Evolutionary conservation across 1,284 basidiomycete genomes (phyloP).

Genomic region (Ustilago curta): DNA sequence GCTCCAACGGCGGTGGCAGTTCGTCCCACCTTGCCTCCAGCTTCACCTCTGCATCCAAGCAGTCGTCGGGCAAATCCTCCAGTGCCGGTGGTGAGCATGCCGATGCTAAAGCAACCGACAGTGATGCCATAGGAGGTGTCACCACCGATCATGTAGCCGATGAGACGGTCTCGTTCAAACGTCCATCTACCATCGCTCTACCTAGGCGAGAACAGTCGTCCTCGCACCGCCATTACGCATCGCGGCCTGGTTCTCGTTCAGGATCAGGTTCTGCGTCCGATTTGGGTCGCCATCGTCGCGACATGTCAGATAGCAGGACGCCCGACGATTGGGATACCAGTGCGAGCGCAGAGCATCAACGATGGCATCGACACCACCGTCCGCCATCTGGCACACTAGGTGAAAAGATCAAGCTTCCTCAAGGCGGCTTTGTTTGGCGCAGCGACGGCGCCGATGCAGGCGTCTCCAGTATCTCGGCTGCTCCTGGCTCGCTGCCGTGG

Average conservation of each 20-base stretch:
- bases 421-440: constrained; percentile 58
- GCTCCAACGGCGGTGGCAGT: constrained; percentile 31
- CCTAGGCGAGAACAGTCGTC: constrained; percentile 14
- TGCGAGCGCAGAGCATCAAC: constrained; percentile 45
- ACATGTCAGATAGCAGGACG: constrained; percentile 20
- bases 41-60: constrained; percentile 38
- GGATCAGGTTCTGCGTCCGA: constrained; percentile 31
- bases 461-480: constrained; percentile 24
- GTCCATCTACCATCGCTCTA: constrained; percentile 17
- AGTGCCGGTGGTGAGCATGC: constrained; percentile 24
- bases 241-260: constrained; percentile 24
- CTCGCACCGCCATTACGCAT: constrained; percentile 5
- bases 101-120: constrained; percentile 22
- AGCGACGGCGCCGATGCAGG: constrained; percentile 46
- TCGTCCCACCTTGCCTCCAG: constrained; percentile 41
- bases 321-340: constrained; percentile 39
- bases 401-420: constrained; percentile 49
- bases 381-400: constrained; percentile 36
- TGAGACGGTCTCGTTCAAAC: constrained; percentile 24
- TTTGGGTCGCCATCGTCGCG: constrained; percentile 16
- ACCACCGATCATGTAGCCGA: constrained; percentile 30
- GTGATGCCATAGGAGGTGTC: constrained; percentile 17
- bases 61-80: constrained; percentile 41
- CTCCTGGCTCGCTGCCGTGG: constrained; percentile 37
- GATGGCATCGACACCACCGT: constrained; percentile 57